phyloP scores from a whole-genome alignment of 345 rosid genomes.

The Cardamine resedifolia region DNA sequence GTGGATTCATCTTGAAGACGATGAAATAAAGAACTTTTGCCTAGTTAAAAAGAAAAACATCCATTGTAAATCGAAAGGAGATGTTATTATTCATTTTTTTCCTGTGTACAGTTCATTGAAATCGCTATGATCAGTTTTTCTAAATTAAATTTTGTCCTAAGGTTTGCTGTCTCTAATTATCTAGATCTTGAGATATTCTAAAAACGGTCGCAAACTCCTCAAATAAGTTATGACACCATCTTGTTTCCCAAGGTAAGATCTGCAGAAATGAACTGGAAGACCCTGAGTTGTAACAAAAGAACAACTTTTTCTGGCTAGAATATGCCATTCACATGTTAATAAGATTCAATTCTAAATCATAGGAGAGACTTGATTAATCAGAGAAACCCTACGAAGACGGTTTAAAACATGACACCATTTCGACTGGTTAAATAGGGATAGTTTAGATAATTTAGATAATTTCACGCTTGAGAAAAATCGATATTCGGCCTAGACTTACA shows the following conservation, averaged over 20 bases:
- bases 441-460: no score
- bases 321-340: background rate
- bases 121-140: background rate
- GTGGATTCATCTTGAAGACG: conserved; percentile 28
- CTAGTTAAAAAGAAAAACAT: background rate
- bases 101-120: conserved; percentile 47
- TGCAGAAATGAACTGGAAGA: conserved; percentile 77
- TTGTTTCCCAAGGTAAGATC: conserved; percentile 48
- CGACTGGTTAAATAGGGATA: no score
- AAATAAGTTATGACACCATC: conserved; percentile 49
- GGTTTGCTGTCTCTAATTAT: no score
- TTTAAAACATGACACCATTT: no score
- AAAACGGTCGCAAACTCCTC: no score
- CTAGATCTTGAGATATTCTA: no score
- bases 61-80: conserved; percentile 36
- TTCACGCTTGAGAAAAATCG: no score
- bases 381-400: no score
- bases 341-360: background rate
- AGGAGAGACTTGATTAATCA: background rate
- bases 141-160: no score
- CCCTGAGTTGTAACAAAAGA: conserved; percentile 46
- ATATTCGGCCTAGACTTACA: no score
- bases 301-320: background rate
- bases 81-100: conserved; percentile 26
- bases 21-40: conserved; percentile 33